These are phyloP conservation scores for Pulveroboletus sp. DNA, from an alignment of 768 basidiomycete species.

Conservation along the genomic window DNA sequence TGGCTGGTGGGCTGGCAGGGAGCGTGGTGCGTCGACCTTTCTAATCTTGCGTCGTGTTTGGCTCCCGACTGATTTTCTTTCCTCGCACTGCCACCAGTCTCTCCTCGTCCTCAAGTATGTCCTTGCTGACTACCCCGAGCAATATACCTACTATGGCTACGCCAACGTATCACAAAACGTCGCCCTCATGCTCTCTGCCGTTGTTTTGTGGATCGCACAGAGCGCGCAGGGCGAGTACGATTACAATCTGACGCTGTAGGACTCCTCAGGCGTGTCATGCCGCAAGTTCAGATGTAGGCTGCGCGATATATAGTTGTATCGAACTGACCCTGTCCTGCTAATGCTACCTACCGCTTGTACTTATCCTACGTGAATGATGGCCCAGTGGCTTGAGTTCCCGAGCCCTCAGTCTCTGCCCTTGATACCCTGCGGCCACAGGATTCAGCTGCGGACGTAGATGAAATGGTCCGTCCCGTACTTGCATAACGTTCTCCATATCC, in stretches of 20 bases:
- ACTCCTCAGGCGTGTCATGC: not conserved
- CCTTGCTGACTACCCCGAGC: constrained; percentile 62
- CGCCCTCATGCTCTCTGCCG: constrained; percentile 75
- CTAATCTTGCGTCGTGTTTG: not conserved
- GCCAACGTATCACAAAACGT: constrained; percentile 95
- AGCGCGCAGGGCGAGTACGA: constrained; percentile 84
- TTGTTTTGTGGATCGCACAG: constrained; percentile 92
- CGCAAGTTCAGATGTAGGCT: not conserved
- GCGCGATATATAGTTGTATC: constrained; percentile 1
- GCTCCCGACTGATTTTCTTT: not conserved
- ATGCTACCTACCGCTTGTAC: constrained; percentile 13
- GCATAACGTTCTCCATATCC: too few species aligned
- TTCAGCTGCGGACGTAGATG: too few species aligned
- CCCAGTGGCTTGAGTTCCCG: not conserved
- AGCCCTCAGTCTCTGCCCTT: too few species aligned
- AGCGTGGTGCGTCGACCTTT: constrained; percentile 67
- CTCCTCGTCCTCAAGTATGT: constrained; percentile 89
- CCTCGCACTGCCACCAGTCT: constrained; percentile 45
- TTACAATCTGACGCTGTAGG: constrained; percentile 75
- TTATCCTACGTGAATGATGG: too few species aligned
- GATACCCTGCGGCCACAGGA: not conserved
- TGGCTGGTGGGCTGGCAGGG: constrained; percentile 98
- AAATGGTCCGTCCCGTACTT: not conserved
- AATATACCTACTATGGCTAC: constrained; percentile 87
- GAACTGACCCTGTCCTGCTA: not conserved